Evolutionary conservation across 495 filamentous ascomycete genomes (phyloP).

Genomic region (Daldinia loculata): DNA sequence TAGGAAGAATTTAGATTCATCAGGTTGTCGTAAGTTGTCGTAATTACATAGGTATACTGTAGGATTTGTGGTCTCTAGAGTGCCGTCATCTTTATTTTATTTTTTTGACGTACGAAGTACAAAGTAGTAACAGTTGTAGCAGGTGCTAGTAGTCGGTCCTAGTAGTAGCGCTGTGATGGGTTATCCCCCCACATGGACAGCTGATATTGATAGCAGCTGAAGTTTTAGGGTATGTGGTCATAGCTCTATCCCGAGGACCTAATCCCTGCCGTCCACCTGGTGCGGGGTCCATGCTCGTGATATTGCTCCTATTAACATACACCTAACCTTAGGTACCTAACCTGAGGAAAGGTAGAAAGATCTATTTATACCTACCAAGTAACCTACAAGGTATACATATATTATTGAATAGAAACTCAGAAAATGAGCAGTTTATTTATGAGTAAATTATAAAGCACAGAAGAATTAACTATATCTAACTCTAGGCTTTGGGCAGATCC

Average conservation of each 20-base stretch:
- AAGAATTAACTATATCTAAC: neutral
- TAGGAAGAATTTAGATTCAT: conserved; percentile 3
- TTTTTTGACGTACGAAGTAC: conserved; percentile 14
- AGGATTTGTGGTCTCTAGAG: neutral
- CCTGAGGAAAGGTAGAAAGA: no score
- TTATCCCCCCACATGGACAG: neutral
- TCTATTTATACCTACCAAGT: no score
- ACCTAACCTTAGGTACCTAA: no score
- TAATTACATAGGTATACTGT: conserved; percentile 1
- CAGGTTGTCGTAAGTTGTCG: conserved; percentile 8
- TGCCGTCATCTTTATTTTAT: conserved; percentile 24
- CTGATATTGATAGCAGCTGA: neutral
- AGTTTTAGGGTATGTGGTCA: conserved; percentile 16
- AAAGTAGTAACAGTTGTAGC: no score
- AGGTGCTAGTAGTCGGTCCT: no score
- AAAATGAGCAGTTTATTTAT: neutral
- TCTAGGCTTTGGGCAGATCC: neutral
- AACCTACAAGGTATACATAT: no score
- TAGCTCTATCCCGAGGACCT: conserved; percentile 7
- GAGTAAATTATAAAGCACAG: neutral
- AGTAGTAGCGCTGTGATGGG: neutral
- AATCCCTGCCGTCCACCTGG: neutral
- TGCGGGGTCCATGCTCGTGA: conserved; percentile 1
- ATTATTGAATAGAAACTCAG: neutral
- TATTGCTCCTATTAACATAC: neutral